Conservation (phyloP, 306 rosid genomes). For the Betula pendula region DNA sequence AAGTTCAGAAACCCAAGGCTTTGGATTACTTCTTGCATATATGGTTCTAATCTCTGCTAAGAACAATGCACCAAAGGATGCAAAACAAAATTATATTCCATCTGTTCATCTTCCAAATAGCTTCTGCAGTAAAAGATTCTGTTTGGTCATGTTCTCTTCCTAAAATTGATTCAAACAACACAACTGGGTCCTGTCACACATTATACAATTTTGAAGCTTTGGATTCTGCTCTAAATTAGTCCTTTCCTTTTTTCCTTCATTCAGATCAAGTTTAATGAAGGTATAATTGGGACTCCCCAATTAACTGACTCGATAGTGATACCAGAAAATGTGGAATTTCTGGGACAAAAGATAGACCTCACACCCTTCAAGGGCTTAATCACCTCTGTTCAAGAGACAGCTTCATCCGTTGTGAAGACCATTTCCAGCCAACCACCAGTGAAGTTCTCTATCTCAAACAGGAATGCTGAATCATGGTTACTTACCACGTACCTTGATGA, state of each 20-base stretch:
- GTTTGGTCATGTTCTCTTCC: background rate
- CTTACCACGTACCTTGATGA: slow-evolving; percentile 83
- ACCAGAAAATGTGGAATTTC: slow-evolving; percentile 82
- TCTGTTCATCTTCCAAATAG: background rate
- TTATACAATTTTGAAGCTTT: background rate
- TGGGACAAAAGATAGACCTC: slow-evolving; percentile 82
- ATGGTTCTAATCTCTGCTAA: background rate
- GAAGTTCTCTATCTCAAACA: slow-evolving; percentile 64
- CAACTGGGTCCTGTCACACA: background rate
- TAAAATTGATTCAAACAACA: background rate
- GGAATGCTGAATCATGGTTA: slow-evolving; percentile 72
- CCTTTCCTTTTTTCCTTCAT: slow-evolving; percentile 2
- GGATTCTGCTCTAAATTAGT: slow-evolving; percentile 13
- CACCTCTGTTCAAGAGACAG: slow-evolving; percentile 70
- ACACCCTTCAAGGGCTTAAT: slow-evolving; percentile 72
- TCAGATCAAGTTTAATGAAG: slow-evolving; percentile 85
- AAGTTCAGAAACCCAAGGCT: background rate
- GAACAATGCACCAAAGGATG: background rate
- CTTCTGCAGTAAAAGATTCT: background rate
- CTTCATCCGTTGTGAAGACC: slow-evolving; percentile 72
- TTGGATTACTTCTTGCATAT: background rate
- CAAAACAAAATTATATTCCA: background rate
- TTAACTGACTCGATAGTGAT: slow-evolving; percentile 80
- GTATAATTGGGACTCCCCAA: slow-evolving; percentile 89
- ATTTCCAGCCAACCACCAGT: slow-evolving; percentile 75